Conservation (phyloP, 805 yeast genomes). For the Ogataea pilisensis region DNA sequence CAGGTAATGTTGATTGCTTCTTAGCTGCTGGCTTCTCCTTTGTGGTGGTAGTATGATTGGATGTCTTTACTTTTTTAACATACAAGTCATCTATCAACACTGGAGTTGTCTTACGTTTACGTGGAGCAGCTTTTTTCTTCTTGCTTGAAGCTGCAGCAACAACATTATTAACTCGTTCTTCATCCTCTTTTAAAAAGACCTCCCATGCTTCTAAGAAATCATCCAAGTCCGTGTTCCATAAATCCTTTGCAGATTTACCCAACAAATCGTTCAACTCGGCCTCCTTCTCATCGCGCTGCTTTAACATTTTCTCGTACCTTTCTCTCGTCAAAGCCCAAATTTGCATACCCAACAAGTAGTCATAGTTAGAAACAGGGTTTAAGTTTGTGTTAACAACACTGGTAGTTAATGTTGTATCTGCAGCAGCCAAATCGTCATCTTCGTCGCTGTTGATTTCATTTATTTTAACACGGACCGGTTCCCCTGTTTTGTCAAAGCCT, state of each 20-base stretch:
- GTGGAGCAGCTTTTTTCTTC: conserved; percentile 31
- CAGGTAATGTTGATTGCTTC: conserved; percentile 5
- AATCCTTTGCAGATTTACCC: conserved; percentile 71
- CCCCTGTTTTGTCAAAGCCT: conserved; percentile 66
- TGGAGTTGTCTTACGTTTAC: conserved; percentile 28
- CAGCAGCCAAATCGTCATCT: conserved; percentile 39
- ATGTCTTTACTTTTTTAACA: conserved; percentile 18
- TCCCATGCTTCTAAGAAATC: conserved; percentile 65
- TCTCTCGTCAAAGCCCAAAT: conserved; percentile 92
- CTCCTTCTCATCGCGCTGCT: conserved; percentile 70
- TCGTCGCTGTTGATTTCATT: conserved; percentile 42
- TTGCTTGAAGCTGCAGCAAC: conserved; percentile 42
- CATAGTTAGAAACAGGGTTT: conserved; percentile 64
- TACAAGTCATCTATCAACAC: conserved; percentile 13
- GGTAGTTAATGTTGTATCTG: conserved; percentile 39
- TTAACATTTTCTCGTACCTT: conserved; percentile 73
- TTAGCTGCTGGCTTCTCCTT: conserved; percentile 2
- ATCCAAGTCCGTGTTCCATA: conserved; percentile 84
- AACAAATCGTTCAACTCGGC: conserved; percentile 63
- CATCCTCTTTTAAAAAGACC: conserved; percentile 62
- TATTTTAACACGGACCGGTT: conserved; percentile 47
- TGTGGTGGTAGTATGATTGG: too few relatives aligned
- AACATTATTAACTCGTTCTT: conserved; percentile 49
- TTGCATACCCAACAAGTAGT: conserved; percentile 86
- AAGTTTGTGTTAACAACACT: conserved; percentile 37